Evolutionary conservation across 345 rosid species (phyloP).

Genomic region (Hevea brasiliensis): DNA sequence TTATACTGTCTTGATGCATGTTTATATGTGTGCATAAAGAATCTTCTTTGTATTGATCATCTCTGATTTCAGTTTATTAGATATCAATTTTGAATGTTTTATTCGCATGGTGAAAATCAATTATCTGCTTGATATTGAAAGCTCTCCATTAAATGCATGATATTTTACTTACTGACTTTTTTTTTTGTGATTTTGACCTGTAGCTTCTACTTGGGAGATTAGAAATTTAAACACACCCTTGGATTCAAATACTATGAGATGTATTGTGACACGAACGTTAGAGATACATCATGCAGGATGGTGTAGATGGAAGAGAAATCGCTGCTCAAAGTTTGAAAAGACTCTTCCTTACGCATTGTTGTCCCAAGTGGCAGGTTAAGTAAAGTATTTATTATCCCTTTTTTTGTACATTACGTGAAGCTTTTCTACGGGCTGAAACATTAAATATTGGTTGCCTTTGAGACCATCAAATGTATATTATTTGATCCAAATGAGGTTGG

Average conservation of each 20-base stretch:
- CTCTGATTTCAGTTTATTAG: background rate
- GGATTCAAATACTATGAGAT: constrained; percentile 58
- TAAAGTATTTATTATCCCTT: constrained; percentile 4
- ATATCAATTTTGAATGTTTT: constrained; percentile 3
- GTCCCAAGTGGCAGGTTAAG: constrained; percentile 81
- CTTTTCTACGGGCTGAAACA: background rate
- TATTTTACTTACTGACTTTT: constrained; percentile 5
- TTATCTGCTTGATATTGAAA: background rate
- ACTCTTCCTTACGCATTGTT: constrained; percentile 71
- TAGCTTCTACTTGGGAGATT: constrained; percentile 97
- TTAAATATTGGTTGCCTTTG: constrained; percentile 8
- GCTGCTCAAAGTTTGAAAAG: constrained; percentile 82
- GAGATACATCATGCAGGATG: constrained; percentile 76
- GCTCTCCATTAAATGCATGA: background rate
- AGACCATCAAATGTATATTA: constrained; percentile 8
- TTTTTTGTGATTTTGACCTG: constrained; percentile 2
- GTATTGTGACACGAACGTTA: constrained; percentile 80
- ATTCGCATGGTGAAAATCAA: background rate
- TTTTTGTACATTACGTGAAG: background rate
- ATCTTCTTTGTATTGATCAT: constrained; percentile 1
- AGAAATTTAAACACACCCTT: constrained; percentile 53
- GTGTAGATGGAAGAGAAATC: constrained; percentile 73
- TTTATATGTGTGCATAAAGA: background rate
- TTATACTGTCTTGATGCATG: constrained; percentile 7
- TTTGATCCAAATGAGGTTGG: constrained; percentile 9